phyloP scores from a whole-genome alignment of 2,329 filamentous ascomycete genomes.

The Colletotrichum orchidophilum region DNA sequence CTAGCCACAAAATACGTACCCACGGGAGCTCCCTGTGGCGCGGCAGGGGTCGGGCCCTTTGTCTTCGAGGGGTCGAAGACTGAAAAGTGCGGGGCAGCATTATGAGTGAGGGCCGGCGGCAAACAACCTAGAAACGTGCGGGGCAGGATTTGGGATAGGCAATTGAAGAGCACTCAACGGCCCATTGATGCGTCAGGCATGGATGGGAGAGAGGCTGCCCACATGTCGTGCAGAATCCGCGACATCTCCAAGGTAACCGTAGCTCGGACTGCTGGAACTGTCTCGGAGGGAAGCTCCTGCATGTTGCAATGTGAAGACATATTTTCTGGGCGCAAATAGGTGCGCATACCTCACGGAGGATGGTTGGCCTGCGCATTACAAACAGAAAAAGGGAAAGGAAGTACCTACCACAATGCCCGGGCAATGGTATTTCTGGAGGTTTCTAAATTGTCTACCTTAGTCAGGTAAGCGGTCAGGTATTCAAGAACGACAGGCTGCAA shows the following conservation, averaged over 20 bases:
- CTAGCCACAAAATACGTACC: constrained; percentile 11
- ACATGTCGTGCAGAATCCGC: constrained; percentile 24
- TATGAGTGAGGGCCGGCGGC: constrained; percentile 6
- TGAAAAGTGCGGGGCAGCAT: constrained; percentile 22
- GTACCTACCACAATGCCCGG: neutral
- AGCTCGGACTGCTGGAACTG: neutral
- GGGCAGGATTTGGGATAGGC: constrained; percentile 14
- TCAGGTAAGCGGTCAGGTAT: neutral
- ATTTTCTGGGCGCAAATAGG: neutral
- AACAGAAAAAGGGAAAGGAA: neutral
- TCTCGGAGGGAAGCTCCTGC: neutral
- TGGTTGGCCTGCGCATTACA: neutral
- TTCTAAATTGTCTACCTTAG: neutral
- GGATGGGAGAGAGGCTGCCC: constrained; percentile 1
- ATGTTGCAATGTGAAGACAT: neutral
- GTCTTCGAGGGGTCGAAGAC: neutral
- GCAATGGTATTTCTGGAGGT: neutral
- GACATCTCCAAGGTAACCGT: neutral
- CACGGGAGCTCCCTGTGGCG: constrained; percentile 12
- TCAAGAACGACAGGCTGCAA: neutral
- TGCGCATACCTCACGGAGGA: neutral
- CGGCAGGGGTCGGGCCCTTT: constrained; percentile 13
- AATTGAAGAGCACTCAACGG: constrained; percentile 1
- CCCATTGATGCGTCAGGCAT: constrained; percentile 10
- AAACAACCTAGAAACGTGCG: constrained; percentile 25